phyloP scores from a whole-genome alignment of 2,329 filamentous ascomycete genomes.

The Botryotinia calthae region DNA sequence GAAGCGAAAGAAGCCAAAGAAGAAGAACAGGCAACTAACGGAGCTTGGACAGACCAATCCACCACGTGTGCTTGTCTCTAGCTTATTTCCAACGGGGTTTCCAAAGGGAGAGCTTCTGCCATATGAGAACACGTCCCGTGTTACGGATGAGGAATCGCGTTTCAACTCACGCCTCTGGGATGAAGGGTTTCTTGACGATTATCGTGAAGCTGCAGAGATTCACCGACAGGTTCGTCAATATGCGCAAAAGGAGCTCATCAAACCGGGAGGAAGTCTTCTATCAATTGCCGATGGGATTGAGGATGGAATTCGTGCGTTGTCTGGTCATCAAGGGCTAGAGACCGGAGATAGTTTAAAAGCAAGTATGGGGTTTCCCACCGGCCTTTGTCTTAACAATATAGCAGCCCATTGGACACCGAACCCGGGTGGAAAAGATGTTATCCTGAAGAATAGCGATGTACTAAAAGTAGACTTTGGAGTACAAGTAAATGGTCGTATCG shows the following conservation, averaged over 20 bases:
- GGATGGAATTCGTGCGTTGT: slow-evolving; percentile 51
- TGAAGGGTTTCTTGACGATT: slow-evolving; percentile 50
- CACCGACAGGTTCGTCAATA: slow-evolving; percentile 55
- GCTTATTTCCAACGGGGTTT: slow-evolving; percentile 69
- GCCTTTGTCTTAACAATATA: slow-evolving; percentile 51
- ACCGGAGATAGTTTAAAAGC: slow-evolving; percentile 50
- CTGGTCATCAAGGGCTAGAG: slow-evolving; percentile 51
- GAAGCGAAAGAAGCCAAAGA: slow-evolving; percentile 71
- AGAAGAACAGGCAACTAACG: slow-evolving; percentile 62
- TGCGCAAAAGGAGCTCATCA: slow-evolving; percentile 46
- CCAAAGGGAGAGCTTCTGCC: slow-evolving; percentile 74
- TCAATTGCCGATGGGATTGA: slow-evolving; percentile 54
- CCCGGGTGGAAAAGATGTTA: slow-evolving; percentile 62
- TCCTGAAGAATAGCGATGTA: slow-evolving; percentile 70
- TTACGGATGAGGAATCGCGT: slow-evolving; percentile 77
- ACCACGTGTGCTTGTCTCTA: slow-evolving; percentile 68
- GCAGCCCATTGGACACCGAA: slow-evolving; percentile 58
- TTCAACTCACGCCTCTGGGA: slow-evolving; percentile 75
- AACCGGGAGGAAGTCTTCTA: slow-evolving; percentile 49
- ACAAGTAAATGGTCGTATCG: slow-evolving; percentile 75
- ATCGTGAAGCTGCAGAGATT: slow-evolving; percentile 55
- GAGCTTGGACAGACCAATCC: slow-evolving; percentile 66
- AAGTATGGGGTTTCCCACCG: slow-evolving; percentile 56
- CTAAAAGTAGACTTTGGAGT: slow-evolving; percentile 83
- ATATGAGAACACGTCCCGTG: slow-evolving; percentile 76